Evolutionary conservation across 345 rosid species (phyloP), one percentile per base, ranked within the genome.

Genomic region (Nephelium lappaceum): DNA sequence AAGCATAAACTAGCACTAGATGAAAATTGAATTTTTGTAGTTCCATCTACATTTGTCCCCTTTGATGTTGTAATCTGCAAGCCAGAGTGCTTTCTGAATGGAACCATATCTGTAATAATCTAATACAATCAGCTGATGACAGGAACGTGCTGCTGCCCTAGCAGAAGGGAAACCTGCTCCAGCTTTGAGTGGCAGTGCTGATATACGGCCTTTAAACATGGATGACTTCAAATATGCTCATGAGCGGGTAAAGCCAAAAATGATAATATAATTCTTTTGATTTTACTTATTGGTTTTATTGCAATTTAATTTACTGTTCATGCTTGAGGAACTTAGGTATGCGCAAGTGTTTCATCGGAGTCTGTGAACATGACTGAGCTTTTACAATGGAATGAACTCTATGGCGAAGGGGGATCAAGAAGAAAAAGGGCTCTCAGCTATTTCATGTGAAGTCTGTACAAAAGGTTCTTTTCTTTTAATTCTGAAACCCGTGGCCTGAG

Each of bases 381-480:
- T 73, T 72, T 85, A 65, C 90, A 95, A 74, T 95, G 98, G 98
- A 95, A 93, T 25, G 93, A 95, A 80, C 91, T 90, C 23, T 92
- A 92, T 7, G 98, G 98, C 0, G 98, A 93, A 86, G 97, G 94
- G 14, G 98, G 97, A 15, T 95, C 98, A 7, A 87, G 98, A 82
- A 92, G 86, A 83, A 93, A 87, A 85, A 86, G 78, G 84, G 76
- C 97, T 25, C 93, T 93, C 57, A 93, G 95, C 91, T 95, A 91
- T 82, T 92, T 93, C 85, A 89, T 88, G 95, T 95, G 87, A 88
- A 75, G 78, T 78, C 55, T 89, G 88, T 87, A 85, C 83, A 87
- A 81, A 84, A 36, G 82, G 83, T 65, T 83, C 71, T 53, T 75
- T 80, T 78, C 42, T 60, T 64, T 43, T 66, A 68, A 67, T 58